Base-by-base conservation (phyloP, 768 basidiomycete species). In the Leccinum imitatum region DNA sequence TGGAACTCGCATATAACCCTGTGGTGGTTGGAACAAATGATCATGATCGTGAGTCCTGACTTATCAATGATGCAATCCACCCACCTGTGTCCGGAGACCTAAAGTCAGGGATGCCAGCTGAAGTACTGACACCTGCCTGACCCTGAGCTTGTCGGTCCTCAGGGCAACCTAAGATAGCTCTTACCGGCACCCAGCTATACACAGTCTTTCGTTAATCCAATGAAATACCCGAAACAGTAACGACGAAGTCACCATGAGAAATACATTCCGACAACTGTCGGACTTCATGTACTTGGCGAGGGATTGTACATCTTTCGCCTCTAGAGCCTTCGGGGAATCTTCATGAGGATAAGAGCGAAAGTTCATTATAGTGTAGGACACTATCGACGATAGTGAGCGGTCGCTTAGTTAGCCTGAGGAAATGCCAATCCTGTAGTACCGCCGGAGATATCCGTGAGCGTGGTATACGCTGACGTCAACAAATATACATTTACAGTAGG, bases 61-160 rank as follows among this genome's bases (percentile, higher is more conserved):
- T 41, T 37, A 52, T 30, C 19, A 52, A 21, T 9, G 17, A 47
- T 33, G 19, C 14, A n/a, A 33, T 25, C 15, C 27, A 56, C 83
- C 63, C 62, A 84, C 93, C 94, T 37, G 93, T 95, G 23, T 86
- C 83, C 1, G 91, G 90, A 10, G 90, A 91, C 61, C 95, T 79
- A 71, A 95, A 97, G 73, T 97, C 93, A 13, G 94, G 94, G 27
- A 93, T 93, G 6, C 90, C 90, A 56, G 90, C 90, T 30, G 87
- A 80, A 6, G 90, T 92, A 62, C 87, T 89, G 52, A 91, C 81
- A 17, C 90, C 90, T 87, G 62, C 17, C 15, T 17, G 17, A 39
- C 31, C 54, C 5, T 69, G 25, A 61, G 50, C 58, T 33, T 54
- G 19, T 37, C 35, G 13, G 17, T 25, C 50, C 19, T 1, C 27